These are phyloP conservation scores for Cupressus sempervirens DNA, from an alignment of 75 land plant species.

Conservation along the genomic window DNA sequence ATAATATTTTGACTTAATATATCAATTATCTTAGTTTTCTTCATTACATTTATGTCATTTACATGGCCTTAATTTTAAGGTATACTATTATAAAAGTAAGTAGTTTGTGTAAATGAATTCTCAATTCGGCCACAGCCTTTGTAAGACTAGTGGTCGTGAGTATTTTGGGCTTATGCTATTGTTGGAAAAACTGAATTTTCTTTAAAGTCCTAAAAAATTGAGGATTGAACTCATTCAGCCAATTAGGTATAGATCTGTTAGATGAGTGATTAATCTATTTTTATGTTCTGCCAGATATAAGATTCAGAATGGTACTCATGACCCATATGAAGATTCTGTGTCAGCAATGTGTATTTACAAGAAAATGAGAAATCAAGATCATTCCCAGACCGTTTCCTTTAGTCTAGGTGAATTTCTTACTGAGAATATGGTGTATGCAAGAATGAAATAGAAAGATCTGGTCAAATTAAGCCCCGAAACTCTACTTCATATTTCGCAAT, in stretches of 20 bases:
- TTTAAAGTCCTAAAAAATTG: no score
- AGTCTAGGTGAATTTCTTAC: slow-evolving; percentile 28
- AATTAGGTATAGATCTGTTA: background rate
- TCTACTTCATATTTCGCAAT: slow-evolving; percentile 48
- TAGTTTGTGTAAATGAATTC: no score
- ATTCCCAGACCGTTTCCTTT: slow-evolving; percentile 10
- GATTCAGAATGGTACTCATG: slow-evolving; percentile 47
- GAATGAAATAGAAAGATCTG: slow-evolving; percentile 24
- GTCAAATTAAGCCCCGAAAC: slow-evolving; percentile 43
- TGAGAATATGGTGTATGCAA: slow-evolving; percentile 19
- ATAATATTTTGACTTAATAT: no score
- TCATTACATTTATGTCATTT: background rate
- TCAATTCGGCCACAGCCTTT: no score
- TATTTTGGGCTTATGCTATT: no score
- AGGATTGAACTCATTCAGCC: no score
- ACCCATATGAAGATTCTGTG: slow-evolving; percentile 83
- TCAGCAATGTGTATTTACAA: slow-evolving; percentile 86
- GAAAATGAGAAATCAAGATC: slow-evolving; percentile 57
- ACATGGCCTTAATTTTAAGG: no score
- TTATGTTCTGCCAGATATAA: background rate
- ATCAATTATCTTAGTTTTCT: background rate
- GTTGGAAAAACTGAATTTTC: no score
- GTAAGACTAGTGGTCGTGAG: no score
- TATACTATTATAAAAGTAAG: no score
- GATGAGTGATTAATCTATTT: background rate